Base-by-base conservation (phyloP, 1,284 basidiomycete species). In the Entoloma clypeatum region DNA sequence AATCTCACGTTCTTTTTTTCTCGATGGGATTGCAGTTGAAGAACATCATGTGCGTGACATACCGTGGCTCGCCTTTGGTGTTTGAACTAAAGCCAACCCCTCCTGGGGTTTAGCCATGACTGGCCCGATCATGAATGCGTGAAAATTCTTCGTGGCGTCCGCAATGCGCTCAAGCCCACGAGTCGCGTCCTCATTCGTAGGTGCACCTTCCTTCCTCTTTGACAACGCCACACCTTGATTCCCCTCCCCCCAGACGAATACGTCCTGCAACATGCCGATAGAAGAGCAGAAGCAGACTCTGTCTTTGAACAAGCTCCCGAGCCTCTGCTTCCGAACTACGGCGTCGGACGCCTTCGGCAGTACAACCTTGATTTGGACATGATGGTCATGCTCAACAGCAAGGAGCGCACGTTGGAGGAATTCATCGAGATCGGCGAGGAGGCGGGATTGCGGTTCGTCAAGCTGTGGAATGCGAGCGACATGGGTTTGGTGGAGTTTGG, bases 401-500 rank as follows among this genome's bases (percentile, higher is more conserved):
- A 47, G 25, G 52, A 59, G 39, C 54, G 53, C 11, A 52, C 49
- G 18, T 32, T 53, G 23, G 41, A 55, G 19, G 50, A 58, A 27
- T 56, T 60, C 23, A 43, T 61, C 24, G 35, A 40, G 24, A 41
- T 63, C 7, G 57, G 56, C 1, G 36, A 55, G 21, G 41, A 42
- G 7, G 59, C 58, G 6, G 59, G 59, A n/a, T 44, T 65, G 27
- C 38, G 48, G 18, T 65, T 64, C 44, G 56, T 56, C 7, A 62
- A 60, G 39, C 38, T 64, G 0, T 63, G 59, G 58, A 55, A 60
- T 25, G 43, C 55, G n/a, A 62, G 59, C 8, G 63, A 63, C 42
- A 55, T 54, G 36, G 55, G 57, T 3, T 37, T 62, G 25, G 48
- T 63, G 6, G 63, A 64, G 36, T 61, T 61, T 37, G 34, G 41